Conservation (phyloP, 148 eudicot genomes). For the Cornus suecica region DNA sequence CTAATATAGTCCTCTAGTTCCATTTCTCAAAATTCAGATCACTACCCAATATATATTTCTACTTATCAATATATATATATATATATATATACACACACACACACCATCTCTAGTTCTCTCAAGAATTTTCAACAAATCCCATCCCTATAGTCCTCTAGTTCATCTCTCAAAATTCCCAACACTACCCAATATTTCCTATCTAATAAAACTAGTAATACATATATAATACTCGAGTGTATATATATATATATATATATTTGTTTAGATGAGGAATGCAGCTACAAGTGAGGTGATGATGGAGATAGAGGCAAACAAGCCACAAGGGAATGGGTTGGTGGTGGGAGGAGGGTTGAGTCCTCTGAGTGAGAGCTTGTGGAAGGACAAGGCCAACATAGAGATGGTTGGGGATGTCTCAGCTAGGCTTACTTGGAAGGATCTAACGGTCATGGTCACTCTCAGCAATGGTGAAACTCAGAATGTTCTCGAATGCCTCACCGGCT, state of each 20-base stretch:
- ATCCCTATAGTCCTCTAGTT: too few species aligned
- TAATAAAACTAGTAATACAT: too few species aligned
- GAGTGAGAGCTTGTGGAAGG: constrained; percentile 83
- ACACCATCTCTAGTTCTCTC: not conserved
- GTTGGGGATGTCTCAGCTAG: constrained; percentile 82
- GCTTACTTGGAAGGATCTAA: constrained; percentile 84
- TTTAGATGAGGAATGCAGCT: constrained; percentile 6
- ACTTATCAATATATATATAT: not conserved
- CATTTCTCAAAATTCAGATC: too few species aligned
- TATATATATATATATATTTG: not conserved
- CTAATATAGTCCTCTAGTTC: too few species aligned
- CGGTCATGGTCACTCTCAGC: constrained; percentile 69
- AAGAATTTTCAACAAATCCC: too few species aligned
- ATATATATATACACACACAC: not conserved
- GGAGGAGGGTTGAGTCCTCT: constrained; percentile 67
- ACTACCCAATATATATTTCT: too few species aligned
- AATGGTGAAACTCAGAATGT: constrained; percentile 86
- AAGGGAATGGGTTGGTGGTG: constrained; percentile 20
- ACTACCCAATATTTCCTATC: too few species aligned
- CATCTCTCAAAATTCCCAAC: too few species aligned
- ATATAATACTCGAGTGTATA: too few species aligned
- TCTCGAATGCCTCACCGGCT: constrained; percentile 67
- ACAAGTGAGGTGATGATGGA: constrained; percentile 39
- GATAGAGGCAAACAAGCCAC: constrained; percentile 41
- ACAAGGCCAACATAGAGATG: constrained; percentile 35